Base-by-base conservation (phyloP, 768 basidiomycete species). In the Butyriboletus loyo region DNA sequence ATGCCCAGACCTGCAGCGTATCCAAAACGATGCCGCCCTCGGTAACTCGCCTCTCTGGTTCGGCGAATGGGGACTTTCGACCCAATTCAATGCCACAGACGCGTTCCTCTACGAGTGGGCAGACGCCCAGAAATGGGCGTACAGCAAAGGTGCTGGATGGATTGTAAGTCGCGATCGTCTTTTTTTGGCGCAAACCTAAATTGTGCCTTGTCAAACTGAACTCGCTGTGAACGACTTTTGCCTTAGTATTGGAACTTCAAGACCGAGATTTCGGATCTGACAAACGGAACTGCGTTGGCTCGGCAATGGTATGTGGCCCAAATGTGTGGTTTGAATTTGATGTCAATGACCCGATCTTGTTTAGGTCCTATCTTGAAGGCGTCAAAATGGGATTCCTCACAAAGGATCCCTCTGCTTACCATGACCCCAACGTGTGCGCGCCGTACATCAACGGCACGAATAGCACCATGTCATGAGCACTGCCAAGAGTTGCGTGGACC, bases 221-320 rank as follows among this genome's bases (percentile, higher is more conserved):
- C 5, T 10, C 30, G 36, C 6, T n/a, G n/a, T n/a, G 21, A 14
- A 25, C 4, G 19, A 30, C 28, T 6, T 32, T 10, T 25, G 24
- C 4, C 14, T 39, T 52, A 81, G 82, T 84, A 75, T 66, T 89
- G 87, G 87, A 87, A 82, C 67, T 89, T 89, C 74, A 87, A 85
- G 60, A 74, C 83, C 7, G 88, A 89, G 66, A 77, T 68, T 35
- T 85, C 83, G 2, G 48, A 50, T 1, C 52, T 69, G 25, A 69
- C 67, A 0, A 79, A 81, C 4, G 83, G 80, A 7, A 74, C 75
- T 0, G 19, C 49, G 55, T 66, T 76, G n/a, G 76, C 78, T 25
- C 72, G 85, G 14, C 79, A 87, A 70, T 87, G 87, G 87, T 86
- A 55, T n/a, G 75, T 66, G 11, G 5, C 21, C 7, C 1, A 21